Conservation (phyloP, 129 eudicot species). For the Escallonia herrerae region DNA sequence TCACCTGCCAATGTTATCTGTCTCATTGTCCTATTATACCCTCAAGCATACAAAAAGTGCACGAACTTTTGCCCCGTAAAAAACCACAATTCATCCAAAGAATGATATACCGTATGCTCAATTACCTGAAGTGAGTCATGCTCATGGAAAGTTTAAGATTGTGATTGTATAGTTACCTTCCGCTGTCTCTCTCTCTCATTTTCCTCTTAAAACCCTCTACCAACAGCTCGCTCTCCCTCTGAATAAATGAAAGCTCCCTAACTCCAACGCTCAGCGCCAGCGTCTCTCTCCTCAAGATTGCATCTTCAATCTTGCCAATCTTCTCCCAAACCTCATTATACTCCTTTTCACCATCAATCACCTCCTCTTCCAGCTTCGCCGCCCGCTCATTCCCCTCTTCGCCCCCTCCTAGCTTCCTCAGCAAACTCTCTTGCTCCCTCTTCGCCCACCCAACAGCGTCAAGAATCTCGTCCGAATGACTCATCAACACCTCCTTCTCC, state of each 20-base stretch:
- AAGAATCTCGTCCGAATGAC: conserved; percentile 20
- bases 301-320: conserved; percentile 53
- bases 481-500: conserved; percentile 19
- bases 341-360: conserved; percentile 35
- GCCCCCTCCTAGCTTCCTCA: conserved; percentile 16
- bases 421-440: conserved; percentile 36
- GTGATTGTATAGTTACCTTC: conserved; percentile 30
- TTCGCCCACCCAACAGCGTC: conserved; percentile 14
- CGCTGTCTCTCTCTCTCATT: conserved; percentile 27
- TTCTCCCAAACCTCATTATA: conserved; percentile 42
- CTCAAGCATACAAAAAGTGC: too few species aligned
- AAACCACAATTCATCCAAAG: too few species aligned
- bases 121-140: too few species aligned
- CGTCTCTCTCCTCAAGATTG: conserved; percentile 46
- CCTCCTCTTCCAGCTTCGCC: conserved; percentile 34
- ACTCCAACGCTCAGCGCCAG: conserved; percentile 53
- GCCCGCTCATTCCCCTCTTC: conserved; percentile 21
- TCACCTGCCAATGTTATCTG: too few species aligned
- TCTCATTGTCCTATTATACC: too few species aligned
- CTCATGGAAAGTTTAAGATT: too few species aligned
- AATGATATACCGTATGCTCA: too few species aligned
- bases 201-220: conserved; percentile 47
- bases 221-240: conserved; percentile 55
- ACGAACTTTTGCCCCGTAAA: too few species aligned
- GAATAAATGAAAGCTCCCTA: conserved; percentile 67